Conservation (phyloP, 352 stramenopile genomes). For the Pythium aristosporum region DNA sequence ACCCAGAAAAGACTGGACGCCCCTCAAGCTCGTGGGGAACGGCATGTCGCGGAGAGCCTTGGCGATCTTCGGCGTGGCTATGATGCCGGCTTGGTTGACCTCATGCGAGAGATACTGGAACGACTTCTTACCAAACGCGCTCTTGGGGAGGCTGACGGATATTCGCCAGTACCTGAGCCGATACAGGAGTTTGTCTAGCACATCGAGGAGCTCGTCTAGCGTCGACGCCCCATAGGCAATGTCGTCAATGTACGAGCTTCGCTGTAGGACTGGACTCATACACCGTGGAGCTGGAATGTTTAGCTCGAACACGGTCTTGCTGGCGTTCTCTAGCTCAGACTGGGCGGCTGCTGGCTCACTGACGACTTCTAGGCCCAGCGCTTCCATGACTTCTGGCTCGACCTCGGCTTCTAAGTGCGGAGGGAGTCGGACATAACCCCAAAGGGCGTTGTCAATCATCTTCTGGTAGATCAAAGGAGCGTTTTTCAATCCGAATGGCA, state of each 20-base stretch:
- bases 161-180: conserved; percentile 26
- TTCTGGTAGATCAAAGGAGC: conserved; percentile 24
- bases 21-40: no score
- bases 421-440: conserved; percentile 20
- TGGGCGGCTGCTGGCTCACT: neutral
- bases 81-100: no score
- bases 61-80: no score
- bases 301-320: conserved; percentile 20
- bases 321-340: neutral
- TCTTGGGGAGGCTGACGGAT: conserved; percentile 20
- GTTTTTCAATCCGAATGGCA: conserved; percentile 25
- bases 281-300: conserved; percentile 1
- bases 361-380: conserved; percentile 5
- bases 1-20: no score
- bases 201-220: neutral
- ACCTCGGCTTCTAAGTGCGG: conserved; percentile 6
- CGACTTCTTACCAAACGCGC: conserved; percentile 22
- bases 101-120: no score
- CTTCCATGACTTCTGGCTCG: conserved; percentile 9
- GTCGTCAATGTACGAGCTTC: conserved; percentile 24
- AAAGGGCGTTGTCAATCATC: conserved; percentile 23
- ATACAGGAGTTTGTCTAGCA: conserved; percentile 17
- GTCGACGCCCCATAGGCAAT: conserved; percentile 3
- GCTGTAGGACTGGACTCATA: conserved; percentile 4
- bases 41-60: no score